These are phyloP conservation scores for Canavalia gladiata DNA, from an alignment of 306 rosid species.

Conservation along the genomic window DNA sequence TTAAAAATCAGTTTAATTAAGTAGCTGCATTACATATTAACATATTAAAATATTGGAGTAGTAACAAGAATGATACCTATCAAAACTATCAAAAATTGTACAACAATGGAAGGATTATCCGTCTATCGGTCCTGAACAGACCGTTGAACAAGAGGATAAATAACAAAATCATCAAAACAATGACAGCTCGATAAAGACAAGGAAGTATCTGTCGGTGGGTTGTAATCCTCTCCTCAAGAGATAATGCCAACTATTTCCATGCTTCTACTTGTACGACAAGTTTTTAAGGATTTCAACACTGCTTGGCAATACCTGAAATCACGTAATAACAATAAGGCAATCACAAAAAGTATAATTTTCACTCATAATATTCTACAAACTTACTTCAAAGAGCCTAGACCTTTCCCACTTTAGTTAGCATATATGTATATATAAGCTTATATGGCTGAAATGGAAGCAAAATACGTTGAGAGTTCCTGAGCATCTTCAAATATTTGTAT, in stretches of 20 bases:
- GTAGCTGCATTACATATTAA: too few species aligned
- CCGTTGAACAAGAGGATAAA: slow-evolving; percentile 30
- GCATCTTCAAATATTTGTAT: slow-evolving; percentile 91
- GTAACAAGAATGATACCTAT: too few species aligned
- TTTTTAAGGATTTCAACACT: slow-evolving; percentile 77
- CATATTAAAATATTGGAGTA: too few species aligned
- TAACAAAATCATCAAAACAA: slow-evolving; percentile 34
- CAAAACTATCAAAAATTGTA: too few species aligned
- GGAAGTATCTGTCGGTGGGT: slow-evolving; percentile 81
- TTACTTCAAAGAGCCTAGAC: slow-evolving; percentile 88
- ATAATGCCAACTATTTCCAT: slow-evolving; percentile 74
- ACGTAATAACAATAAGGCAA: slow-evolving; percentile 42
- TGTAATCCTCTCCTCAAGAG: slow-evolving; percentile 93
- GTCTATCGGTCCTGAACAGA: slow-evolving; percentile 54
- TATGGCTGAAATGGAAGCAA: slow-evolving; percentile 93
- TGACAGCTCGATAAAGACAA: slow-evolving; percentile 29
- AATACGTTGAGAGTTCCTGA: slow-evolving; percentile 91
- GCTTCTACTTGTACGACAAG: slow-evolving; percentile 83
- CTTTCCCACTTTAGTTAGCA: slow-evolving; percentile 95
- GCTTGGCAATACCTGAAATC: slow-evolving; percentile 84
- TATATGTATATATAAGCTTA: slow-evolving; percentile 86
- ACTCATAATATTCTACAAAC: slow-evolving; percentile 46
- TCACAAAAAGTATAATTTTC: slow-evolving; percentile 28
- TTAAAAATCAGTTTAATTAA: too few species aligned
- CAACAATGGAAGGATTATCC: too few species aligned